Evolutionary conservation across 129 eudicot genomes (phyloP).

Genomic region (Chrysanthemum makinoi): DNA sequence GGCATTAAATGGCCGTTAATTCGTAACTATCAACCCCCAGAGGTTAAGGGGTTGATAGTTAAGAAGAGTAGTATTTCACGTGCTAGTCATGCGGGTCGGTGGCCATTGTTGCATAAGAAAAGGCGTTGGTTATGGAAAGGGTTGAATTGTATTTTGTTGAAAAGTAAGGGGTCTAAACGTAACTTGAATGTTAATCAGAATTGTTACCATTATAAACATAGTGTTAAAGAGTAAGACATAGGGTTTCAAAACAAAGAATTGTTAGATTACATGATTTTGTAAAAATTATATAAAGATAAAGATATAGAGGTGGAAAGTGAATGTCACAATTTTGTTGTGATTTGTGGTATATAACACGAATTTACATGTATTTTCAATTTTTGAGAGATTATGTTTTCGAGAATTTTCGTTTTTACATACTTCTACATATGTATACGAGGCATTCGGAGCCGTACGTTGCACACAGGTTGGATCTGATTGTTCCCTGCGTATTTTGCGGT

Average conservation of each 20-base stretch:
- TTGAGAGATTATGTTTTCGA: background rate
- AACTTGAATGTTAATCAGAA: slow-evolving; percentile 43
- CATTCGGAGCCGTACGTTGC: too few relatives aligned
- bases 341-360: slow-evolving; percentile 21
- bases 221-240: slow-evolving; percentile 23
- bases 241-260: too few relatives aligned
- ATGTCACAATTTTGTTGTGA: slow-evolving; percentile 29
- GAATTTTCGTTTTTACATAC: background rate
- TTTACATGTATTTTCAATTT: slow-evolving; percentile 4
- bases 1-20: slow-evolving; percentile 95
- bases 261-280: background rate
- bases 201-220: slow-evolving; percentile 40
- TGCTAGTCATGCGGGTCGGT: slow-evolving; percentile 40
- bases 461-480: too few relatives aligned
- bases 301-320: slow-evolving; percentile 20
- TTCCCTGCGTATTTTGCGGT: too few relatives aligned
- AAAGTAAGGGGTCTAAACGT: slow-evolving; percentile 49
- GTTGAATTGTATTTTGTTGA: slow-evolving; percentile 37
- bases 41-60: slow-evolving; percentile 64
- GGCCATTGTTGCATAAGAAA: slow-evolving; percentile 37
- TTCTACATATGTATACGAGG: background rate
- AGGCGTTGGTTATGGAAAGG: slow-evolving; percentile 64
- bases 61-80: slow-evolving; percentile 43
- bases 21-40: slow-evolving; percentile 77
- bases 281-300: background rate